Evolutionary conservation across 148 eudicot species (phyloP).

Genomic region (Amaranthus hypochondriacus): DNA sequence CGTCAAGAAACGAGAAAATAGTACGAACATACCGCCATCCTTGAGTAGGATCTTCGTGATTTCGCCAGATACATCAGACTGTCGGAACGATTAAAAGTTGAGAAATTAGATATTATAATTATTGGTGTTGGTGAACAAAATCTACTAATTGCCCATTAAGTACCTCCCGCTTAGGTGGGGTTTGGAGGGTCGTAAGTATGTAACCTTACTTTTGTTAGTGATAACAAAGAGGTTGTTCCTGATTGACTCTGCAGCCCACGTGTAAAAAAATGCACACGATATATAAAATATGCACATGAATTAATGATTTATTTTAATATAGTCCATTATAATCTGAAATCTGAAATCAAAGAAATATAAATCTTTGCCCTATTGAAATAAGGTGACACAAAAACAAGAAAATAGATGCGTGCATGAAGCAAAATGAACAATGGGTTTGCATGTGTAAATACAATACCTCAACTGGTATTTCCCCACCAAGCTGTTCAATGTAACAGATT

Average conservation of each 20-base stretch:
- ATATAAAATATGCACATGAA: neutral
- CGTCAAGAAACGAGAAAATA: neutral
- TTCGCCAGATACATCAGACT: conserved; percentile 81
- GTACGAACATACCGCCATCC: conserved; percentile 72
- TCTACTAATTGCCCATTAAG: too few relatives aligned
- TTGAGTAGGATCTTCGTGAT: conserved; percentile 61
- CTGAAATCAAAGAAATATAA: too few relatives aligned
- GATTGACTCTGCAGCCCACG: too few relatives aligned
- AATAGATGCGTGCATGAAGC: neutral
- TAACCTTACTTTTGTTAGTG: too few relatives aligned
- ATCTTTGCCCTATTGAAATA: too few relatives aligned
- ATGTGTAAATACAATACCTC: conserved; percentile 42
- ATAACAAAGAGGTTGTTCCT: too few relatives aligned
- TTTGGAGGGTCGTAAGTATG: too few relatives aligned
- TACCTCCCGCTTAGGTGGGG: too few relatives aligned
- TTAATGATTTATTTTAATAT: too few relatives aligned
- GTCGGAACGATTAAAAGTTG: conserved; percentile 14
- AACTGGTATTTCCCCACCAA: conserved; percentile 71
- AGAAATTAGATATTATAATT: conserved; percentile 1
- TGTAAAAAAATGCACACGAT: too few relatives aligned
- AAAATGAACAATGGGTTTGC: neutral
- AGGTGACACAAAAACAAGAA: neutral
- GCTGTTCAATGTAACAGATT: conserved; percentile 84
- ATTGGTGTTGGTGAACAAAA: neutral
- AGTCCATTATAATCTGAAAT: too few relatives aligned